Base-by-base conservation (phyloP, 164 flowering plant genomes). In the Buxus sempervirens region DNA sequence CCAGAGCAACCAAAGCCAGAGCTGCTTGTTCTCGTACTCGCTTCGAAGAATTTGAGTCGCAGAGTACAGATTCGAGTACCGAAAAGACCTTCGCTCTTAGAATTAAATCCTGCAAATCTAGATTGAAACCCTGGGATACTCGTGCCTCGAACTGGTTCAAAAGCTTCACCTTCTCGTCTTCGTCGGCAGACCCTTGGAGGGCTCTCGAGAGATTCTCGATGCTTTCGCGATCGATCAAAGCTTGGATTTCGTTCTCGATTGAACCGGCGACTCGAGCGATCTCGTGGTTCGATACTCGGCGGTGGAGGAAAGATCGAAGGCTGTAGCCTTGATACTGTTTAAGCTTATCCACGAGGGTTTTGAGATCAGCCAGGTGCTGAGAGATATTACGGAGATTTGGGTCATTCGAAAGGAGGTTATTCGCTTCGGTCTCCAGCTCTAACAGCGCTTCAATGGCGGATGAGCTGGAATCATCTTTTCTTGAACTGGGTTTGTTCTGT, bases 221-320 rank as follows among this genome's bases (percentile, higher is more conserved):
- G 71, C 62, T 77, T 64, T 89, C 88, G 0, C 96, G 88, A 54
- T 95, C 98, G 57, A 95, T 92, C 96, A 92, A 89, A 0, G 96
- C 82, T 54, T 88, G 96, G 45, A 92, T 80, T 64, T 91, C 97
- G 4, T 77, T 63, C 75, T 82, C 93, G 57, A 92, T 84, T 5
- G 85, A 81, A 22, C 77, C 82, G 53, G 98, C 93, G 58, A 92
- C 77, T n/a, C 80, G 74, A 38, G 94, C 79, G 73, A 95, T 83
- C 65, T 90, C 86, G 59, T 82, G 86, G 26, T 82, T 64, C 64
- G 83, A 75, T 68, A 76, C 75, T 36, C 90, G 84, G 69, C 91
- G 88, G 15, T 77, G 54, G 60, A 91, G 63, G 76, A 83, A 86
- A 54, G 86, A 80, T 0, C 78, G 21, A 74, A 88, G 36, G 64